These are phyloP conservation scores for Eutrema salsugineum DNA, from an alignment of 441 rosid genomes.

Conservation along the genomic window DNA sequence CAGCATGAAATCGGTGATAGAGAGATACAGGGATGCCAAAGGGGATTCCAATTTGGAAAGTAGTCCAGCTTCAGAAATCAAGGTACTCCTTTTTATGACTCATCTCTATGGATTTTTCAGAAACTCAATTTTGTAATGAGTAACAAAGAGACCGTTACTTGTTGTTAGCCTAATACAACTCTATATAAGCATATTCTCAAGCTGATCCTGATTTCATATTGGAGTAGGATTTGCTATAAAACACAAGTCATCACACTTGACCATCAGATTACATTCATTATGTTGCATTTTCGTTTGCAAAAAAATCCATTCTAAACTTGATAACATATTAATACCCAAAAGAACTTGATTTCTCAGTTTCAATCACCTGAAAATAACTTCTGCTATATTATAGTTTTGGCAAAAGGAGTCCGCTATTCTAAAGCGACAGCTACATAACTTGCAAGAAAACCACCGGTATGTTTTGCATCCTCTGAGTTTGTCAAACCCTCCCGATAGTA, in stretches of 20 bases:
- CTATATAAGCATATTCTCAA: too few relatives aligned
- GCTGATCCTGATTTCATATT: too few relatives aligned
- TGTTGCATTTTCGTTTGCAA: not conserved
- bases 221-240: not conserved
- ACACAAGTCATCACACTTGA: not conserved
- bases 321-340: not conserved
- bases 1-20: conserved; percentile 29
- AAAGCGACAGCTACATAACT: conserved; percentile 60
- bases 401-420: conserved; percentile 42
- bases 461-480: not conserved
- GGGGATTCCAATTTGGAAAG: conserved; percentile 12
- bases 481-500: not conserved
- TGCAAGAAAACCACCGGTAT: conserved; percentile 89
- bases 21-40: conserved; percentile 1
- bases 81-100: conserved; percentile 5
- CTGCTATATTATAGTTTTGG: conserved; percentile 59
- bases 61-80: conserved; percentile 13
- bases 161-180: too few relatives aligned
- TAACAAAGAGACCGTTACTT: not conserved
- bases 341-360: not conserved
- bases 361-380: conserved; percentile 18
- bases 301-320: conserved; percentile 6
- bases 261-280: not conserved
- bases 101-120: not conserved
- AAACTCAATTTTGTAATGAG: not conserved